Conservation (phyloP, 305 asterid genomes). For the Fraxinus sp. region DNA sequence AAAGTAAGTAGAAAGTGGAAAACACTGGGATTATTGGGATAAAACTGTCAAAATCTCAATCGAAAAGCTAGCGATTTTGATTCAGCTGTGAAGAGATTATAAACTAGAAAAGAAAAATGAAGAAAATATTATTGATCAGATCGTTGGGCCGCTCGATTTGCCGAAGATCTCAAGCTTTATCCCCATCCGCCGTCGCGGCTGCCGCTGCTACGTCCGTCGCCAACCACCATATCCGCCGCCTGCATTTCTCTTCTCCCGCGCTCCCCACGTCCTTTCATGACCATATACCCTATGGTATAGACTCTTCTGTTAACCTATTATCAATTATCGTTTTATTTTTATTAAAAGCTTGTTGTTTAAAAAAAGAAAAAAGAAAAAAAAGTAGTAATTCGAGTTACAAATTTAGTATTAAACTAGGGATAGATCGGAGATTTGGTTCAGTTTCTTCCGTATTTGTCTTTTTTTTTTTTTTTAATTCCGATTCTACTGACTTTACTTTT, state of each 20-base stretch:
- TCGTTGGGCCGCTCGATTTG: conserved; percentile 61
- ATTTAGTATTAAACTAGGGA: neutral
- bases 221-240: conserved; percentile 55
- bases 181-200: conserved; percentile 31
- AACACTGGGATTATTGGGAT: neutral
- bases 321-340: neutral
- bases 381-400: neutral
- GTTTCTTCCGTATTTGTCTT: neutral
- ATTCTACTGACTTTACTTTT: neutral
- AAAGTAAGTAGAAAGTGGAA: neutral
- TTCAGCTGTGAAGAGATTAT: neutral
- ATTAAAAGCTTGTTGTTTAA: neutral
- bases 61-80: neutral
- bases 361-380: neutral
- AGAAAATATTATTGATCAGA: conserved; percentile 58
- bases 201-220: conserved; percentile 33
- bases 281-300: conserved; percentile 31
- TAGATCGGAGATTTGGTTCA: conserved; percentile 1
- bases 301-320: neutral
- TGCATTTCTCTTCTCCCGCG: conserved; percentile 51
- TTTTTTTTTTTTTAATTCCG: neutral
- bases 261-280: conserved; percentile 40
- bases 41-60: neutral
- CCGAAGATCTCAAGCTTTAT: conserved; percentile 54
- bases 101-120: conserved; percentile 31